Percentiles rank a stretch among this genome's conserved stretches.
Evolutionary conservation across 2,329 filamentous ascomycete species (phyloP).

Genomic region (Chaetothyriales sp.): DNA sequence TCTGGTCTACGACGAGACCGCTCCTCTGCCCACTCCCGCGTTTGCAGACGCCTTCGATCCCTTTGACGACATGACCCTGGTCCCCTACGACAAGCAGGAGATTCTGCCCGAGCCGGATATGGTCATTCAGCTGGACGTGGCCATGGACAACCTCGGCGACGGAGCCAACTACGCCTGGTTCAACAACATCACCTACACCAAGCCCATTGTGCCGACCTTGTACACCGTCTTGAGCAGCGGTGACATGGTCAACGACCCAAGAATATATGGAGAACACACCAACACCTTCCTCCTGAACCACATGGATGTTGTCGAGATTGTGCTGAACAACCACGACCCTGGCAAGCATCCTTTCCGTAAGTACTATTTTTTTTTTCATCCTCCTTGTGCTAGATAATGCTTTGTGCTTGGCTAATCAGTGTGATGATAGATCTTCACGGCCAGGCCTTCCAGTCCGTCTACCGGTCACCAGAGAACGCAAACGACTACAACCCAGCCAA

Average conservation of each 20-base stretch:
- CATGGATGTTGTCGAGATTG: conserved; percentile 31
- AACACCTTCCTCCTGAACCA: conserved; percentile 53
- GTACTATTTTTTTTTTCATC: conserved; percentile 35
- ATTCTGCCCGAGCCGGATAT: conserved; percentile 48
- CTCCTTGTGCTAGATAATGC: conserved; percentile 23
- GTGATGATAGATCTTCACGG: conserved; percentile 54
- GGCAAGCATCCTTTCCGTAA: conserved; percentile 44
- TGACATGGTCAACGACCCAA: conserved; percentile 38
- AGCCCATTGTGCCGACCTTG: conserved; percentile 62
- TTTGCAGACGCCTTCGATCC: conserved; percentile 47
- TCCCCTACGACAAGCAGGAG: conserved; percentile 49
- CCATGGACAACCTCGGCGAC: conserved; percentile 52
- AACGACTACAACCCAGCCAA: conserved; percentile 23
- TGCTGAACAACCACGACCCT: conserved; percentile 26
- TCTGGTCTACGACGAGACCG: conserved; percentile 39
- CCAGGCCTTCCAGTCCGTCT: conserved; percentile 51
- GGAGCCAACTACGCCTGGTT: conserved; percentile 48
- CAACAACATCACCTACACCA: conserved; percentile 61
- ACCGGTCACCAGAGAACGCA: conserved; percentile 17
- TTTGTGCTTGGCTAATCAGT: conserved; percentile 28
- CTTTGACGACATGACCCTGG: conserved; percentile 57
- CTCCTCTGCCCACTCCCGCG: conserved; percentile 35
- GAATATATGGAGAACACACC: conserved; percentile 51
- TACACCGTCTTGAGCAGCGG: conserved; percentile 58
- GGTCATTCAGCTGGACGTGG: conserved; percentile 46